These are phyloP conservation scores for Wickerhamomyces alni DNA, from an alignment of 805 yeast species.

Conservation along the genomic window DNA sequence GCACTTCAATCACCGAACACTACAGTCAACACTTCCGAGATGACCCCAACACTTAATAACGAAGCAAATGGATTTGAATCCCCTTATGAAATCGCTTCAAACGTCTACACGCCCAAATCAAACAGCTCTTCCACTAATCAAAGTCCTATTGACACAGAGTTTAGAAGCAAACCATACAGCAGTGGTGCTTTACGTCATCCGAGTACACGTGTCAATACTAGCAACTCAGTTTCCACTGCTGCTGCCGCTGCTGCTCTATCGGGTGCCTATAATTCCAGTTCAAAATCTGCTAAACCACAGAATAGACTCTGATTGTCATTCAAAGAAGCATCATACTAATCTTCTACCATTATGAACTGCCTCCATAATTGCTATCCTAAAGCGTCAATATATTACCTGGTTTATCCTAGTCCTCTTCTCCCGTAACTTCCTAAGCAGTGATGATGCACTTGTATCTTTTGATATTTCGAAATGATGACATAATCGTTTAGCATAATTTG, in stretches of 20 bases:
- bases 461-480: no score
- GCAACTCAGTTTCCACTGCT: slow-evolving; percentile 8
- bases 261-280: neutral
- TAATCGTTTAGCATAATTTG: no score
- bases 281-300: neutral
- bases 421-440: no score
- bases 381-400: no score
- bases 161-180: slow-evolving; percentile 19
- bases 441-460: no score
- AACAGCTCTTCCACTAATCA: slow-evolving; percentile 9
- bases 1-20: slow-evolving; percentile 26
- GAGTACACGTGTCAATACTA: slow-evolving; percentile 11
- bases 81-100: slow-evolving; percentile 63
- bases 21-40: slow-evolving; percentile 36
- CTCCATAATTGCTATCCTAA: no score
- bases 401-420: no score
- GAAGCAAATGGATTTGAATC: slow-evolving; percentile 50
- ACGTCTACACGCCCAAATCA: slow-evolving; percentile 47
- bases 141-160: slow-evolving; percentile 18
- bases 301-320: no score
- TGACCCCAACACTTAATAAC: slow-evolving; percentile 16
- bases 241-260: slow-evolving; percentile 19
- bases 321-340: no score
- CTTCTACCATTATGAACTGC: no score
- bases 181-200: slow-evolving; percentile 17